Percentiles rank a stretch among this genome's conserved stretches.
These are phyloP conservation scores for Ulota crispa DNA, from an alignment of 225 moss, liverwort and hornwort species.

Conservation along the genomic window DNA sequence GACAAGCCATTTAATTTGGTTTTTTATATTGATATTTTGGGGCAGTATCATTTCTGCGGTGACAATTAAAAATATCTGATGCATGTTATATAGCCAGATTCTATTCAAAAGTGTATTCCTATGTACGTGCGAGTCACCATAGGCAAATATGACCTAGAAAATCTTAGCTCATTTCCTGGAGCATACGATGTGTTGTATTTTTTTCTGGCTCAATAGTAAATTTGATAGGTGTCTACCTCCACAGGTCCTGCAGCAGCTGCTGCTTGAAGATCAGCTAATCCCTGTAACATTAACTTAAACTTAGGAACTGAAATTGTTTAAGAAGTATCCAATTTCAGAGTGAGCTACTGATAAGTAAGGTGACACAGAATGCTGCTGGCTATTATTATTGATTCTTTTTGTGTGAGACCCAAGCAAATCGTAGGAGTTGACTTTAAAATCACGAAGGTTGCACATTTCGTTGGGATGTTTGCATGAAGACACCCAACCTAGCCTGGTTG, in stretches of 20 bases:
- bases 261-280: background rate
- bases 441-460: no score
- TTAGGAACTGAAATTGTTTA: background rate
- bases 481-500: no score
- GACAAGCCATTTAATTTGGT: background rate
- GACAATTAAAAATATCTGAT: background rate
- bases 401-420: no score
- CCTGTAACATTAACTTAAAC: background rate
- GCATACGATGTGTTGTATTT: background rate
- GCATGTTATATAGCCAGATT: background rate
- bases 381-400: background rate
- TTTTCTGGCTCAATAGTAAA: background rate
- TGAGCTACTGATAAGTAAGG: background rate
- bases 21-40: background rate
- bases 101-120: background rate
- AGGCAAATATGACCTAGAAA: background rate
- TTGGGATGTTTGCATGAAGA: no score
- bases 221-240: background rate
- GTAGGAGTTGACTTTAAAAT: no score
- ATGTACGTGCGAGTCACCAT: background rate
- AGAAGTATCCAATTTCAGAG: background rate
- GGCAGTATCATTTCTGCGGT: background rate
- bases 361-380: background rate
- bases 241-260: background rate
- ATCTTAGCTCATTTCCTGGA: background rate